These are phyloP conservation scores for Lentinula guzmanii DNA, from an alignment of 768 basidiomycete species.

Conservation along the genomic window DNA sequence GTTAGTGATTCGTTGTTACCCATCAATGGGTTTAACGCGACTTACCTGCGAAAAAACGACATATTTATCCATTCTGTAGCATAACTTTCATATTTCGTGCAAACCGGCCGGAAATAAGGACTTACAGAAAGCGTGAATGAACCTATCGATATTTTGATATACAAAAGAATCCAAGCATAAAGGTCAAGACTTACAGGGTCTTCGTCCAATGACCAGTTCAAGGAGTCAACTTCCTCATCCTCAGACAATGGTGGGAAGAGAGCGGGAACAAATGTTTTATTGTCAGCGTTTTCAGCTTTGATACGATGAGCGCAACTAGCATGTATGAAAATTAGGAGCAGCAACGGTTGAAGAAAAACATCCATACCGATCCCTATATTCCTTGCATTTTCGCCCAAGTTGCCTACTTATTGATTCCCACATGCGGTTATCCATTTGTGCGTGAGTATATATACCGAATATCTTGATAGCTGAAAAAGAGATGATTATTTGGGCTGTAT, in stretches of 20 bases:
- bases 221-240: slow-evolving; percentile 17
- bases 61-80: slow-evolving; percentile 35
- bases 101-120: not conserved
- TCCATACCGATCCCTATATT: slow-evolving; percentile 46
- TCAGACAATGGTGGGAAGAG: slow-evolving; percentile 41
- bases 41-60: slow-evolving; percentile 34
- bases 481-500: not conserved
- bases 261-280: slow-evolving; percentile 41
- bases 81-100: not conserved
- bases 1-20: not conserved
- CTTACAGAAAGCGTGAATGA: slow-evolving; percentile 56
- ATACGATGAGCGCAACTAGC: slow-evolving; percentile 43
- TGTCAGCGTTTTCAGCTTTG: slow-evolving; percentile 23
- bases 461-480: slow-evolving; percentile 35
- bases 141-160: slow-evolving; percentile 26
- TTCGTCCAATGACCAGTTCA: slow-evolving; percentile 22
- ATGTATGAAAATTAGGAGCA: not conserved
- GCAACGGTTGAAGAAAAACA: not conserved
- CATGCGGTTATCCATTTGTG: slow-evolving; percentile 34
- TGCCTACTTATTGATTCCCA: slow-evolving; percentile 42
- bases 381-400: slow-evolving; percentile 36
- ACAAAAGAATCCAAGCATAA: not conserved
- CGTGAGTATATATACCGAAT: slow-evolving; percentile 46
- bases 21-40: not conserved
- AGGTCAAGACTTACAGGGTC: not conserved